Base-by-base conservation (phyloP, 176 grass and related monocot genomes). In the Chloris gayana region DNA sequence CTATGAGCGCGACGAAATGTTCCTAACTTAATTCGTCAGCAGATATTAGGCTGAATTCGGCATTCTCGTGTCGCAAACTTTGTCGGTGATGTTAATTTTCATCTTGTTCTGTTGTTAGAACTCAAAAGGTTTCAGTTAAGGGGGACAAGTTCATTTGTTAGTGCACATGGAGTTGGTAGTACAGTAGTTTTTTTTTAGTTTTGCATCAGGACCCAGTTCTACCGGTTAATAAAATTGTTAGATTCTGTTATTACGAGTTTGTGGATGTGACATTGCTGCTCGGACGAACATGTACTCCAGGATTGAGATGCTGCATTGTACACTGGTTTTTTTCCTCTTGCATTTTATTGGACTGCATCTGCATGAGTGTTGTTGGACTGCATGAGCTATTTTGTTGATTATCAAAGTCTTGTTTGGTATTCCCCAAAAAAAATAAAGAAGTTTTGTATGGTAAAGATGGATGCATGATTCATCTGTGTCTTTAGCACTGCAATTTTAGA, bases 291-390 rank as follows among this genome's bases (percentile, higher is more conserved):
- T 54, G 9, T 10, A 17, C 26, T 60, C 41, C 3, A 12, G 7
- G 22, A 19, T 85, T 74, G 63, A 34, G 17, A 68, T 75, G 51
- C 38, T 72, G 37, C 73, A 77, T 72, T 82, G 33, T 45, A 21
- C 0, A 64, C 64, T 70, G 41, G 41, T 4, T 26, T 22, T 26
- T 7, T 7, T 82, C 38, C 6, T 34, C 27, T 33, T 22, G 25
- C 56, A 54, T 76, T 87, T 1, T 64, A 9, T 46, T 72, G 33
- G 15, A 30, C 10, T 15, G 17, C 7, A 27, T 4, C 35, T 62
- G 56, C 38, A 6, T 67, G 34, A 38, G 7, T 67, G 6, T 14
- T 14, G 54, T 77, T 66, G 4, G 21, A 24, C 21, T 82, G 58
- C 35, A 46, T 38, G 13, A 4, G 1, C 46, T 24, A 10, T 8